Evolutionary conservation across 148 eudicot genomes (phyloP).

Genomic region (Silene latifolia): DNA sequence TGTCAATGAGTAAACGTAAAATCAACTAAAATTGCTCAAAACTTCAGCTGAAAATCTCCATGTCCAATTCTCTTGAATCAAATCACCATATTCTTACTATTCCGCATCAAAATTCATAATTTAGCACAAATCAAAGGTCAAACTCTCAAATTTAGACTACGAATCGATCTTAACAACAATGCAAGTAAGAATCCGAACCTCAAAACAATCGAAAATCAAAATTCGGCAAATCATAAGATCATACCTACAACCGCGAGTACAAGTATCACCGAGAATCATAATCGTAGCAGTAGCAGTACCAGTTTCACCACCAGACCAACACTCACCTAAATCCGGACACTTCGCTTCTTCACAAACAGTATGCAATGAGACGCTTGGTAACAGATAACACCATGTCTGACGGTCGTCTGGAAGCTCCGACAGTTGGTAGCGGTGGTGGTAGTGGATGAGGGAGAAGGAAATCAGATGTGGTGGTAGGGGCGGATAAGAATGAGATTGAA

Average conservation of each 20-base stretch:
- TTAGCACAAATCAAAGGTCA: not conserved
- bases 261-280: slow-evolving; percentile 95
- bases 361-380: too few species aligned
- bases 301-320: slow-evolving; percentile 99
- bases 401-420: too few species aligned
- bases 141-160: not conserved
- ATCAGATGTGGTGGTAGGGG: too few species aligned
- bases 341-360: slow-evolving; percentile 96
- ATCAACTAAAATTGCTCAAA: too few species aligned
- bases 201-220: not conserved
- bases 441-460: too few species aligned
- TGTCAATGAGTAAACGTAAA: too few species aligned
- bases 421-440: too few species aligned
- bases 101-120: not conserved
- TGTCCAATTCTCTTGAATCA: too few species aligned
- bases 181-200: not conserved
- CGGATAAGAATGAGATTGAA: too few species aligned
- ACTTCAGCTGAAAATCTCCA: too few species aligned
- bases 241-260: slow-evolving; percentile 95
- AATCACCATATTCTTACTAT: too few species aligned
- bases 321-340: slow-evolving; percentile 92
- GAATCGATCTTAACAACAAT: not conserved
- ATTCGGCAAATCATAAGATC: not conserved
- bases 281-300: slow-evolving; percentile 95
- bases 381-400: too few species aligned